phyloP scores from a whole-genome alignment of 768 basidiomycete species.

The Mycena kentingensis region DNA sequence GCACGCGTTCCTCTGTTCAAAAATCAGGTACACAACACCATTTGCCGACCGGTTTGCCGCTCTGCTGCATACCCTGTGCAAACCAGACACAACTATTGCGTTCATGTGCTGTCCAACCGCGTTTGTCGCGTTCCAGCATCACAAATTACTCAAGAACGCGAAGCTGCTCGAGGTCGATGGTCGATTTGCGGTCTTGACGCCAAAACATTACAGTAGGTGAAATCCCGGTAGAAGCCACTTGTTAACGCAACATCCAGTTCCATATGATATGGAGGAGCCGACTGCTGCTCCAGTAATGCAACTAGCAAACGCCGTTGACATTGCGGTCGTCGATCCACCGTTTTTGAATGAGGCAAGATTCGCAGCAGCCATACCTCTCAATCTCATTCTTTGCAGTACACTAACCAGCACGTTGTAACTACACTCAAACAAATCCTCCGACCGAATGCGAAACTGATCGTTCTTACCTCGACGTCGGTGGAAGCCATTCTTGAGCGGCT shows the following conservation, averaged over 20 bases:
- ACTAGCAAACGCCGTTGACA: constrained; percentile 36
- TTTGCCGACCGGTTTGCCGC: constrained; percentile 42
- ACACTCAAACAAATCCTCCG: constrained; percentile 44
- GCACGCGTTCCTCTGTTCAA: constrained; percentile 6
- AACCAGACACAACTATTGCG: constrained; percentile 36
- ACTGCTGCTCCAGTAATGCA: constrained; percentile 39
- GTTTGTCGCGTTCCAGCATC: constrained; percentile 50
- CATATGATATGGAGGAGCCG: constrained; percentile 48
- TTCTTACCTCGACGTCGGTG: constrained; percentile 45
- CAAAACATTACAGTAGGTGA: constrained; percentile 39
- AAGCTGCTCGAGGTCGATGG: constrained; percentile 45
- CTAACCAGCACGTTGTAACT: constrained; percentile 39
- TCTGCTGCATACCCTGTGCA: constrained; percentile 35
- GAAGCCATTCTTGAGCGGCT: constrained; percentile 35
- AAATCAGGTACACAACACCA: constrained; percentile 42
- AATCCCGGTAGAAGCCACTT: too few species aligned
- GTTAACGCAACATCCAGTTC: too few species aligned
- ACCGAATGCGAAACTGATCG: constrained; percentile 40
- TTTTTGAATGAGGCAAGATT: constrained; percentile 46
- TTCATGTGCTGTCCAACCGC: constrained; percentile 51
- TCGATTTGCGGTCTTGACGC: constrained; percentile 43
- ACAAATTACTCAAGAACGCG: constrained; percentile 34
- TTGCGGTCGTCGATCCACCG: constrained; percentile 47
- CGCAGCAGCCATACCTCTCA: not conserved
- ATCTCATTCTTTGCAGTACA: constrained; percentile 32